Evolutionary conservation across 2,329 filamentous ascomycete species (phyloP).

Genomic region (Huntiella moniliformis): DNA sequence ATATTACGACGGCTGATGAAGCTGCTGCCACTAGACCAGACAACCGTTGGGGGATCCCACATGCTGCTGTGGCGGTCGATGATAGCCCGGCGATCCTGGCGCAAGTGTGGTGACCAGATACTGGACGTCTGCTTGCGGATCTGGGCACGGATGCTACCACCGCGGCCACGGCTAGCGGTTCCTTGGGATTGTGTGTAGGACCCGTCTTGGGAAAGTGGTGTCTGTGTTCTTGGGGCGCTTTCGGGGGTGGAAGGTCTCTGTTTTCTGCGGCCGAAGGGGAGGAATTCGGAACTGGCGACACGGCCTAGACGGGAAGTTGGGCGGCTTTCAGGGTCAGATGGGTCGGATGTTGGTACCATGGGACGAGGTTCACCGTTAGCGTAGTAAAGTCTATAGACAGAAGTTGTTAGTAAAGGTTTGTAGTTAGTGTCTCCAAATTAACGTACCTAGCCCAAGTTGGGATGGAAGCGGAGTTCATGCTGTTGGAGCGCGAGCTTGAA

Average conservation of each 20-base stretch:
- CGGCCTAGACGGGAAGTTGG: constrained; percentile 26
- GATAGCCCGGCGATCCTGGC: constrained; percentile 39
- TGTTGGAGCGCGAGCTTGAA: constrained; percentile 28
- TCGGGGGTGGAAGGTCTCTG: constrained; percentile 27
- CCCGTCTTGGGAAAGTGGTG: constrained; percentile 17
- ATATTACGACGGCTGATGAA: constrained; percentile 48
- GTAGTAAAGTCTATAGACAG: constrained; percentile 43
- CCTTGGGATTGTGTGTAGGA: background rate
- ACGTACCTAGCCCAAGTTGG: constrained; percentile 36
- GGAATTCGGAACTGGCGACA: constrained; percentile 31
- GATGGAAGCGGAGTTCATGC: constrained; percentile 26
- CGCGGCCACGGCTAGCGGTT: constrained; percentile 2
- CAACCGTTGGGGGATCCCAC: constrained; percentile 57
- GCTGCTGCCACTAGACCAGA: constrained; percentile 41
- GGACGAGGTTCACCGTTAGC: constrained; percentile 42
- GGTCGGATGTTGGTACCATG: constrained; percentile 28
- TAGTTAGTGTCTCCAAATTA: background rate
- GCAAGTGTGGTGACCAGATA: constrained; percentile 58
- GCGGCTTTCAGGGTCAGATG: constrained; percentile 30
- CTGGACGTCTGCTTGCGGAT: constrained; percentile 33
- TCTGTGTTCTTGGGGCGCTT: constrained; percentile 20
- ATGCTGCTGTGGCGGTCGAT: constrained; percentile 20
- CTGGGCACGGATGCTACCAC: constrained; percentile 10
- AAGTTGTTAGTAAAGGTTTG: background rate
- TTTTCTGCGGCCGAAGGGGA: constrained; percentile 16